These are phyloP conservation scores for Sequoia sempervirens DNA, from an alignment of 75 land plant genomes.

Conservation along the genomic window DNA sequence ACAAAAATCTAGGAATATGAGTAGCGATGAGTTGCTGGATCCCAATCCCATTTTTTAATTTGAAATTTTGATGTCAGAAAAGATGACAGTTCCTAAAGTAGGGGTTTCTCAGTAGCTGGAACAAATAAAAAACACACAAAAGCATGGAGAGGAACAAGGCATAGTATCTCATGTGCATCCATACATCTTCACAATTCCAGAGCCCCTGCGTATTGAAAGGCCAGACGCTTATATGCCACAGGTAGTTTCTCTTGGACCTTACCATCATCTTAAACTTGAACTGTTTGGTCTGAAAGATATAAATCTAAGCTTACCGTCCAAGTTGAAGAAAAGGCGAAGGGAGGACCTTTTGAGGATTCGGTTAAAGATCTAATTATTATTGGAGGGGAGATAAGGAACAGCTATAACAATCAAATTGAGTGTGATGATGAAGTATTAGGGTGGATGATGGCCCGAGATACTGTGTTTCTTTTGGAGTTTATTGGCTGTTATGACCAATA, in stretches of 20 bases:
- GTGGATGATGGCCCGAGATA: neutral
- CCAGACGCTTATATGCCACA: neutral
- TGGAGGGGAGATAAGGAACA: neutral
- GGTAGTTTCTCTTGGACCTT: neutral
- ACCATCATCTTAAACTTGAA: neutral
- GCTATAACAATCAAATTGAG: neutral
- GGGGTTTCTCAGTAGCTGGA: neutral
- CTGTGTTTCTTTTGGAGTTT: neutral
- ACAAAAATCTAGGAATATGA: too few species aligned
- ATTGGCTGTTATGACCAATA: neutral
- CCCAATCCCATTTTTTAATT: neutral
- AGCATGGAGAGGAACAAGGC: neutral
- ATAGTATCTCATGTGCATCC: neutral
- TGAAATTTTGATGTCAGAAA: neutral
- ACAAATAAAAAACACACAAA: neutral
- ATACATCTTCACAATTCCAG: neutral
- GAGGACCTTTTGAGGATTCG: neutral
- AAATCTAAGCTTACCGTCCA: neutral
- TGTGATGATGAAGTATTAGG: neutral
- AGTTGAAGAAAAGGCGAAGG: neutral
- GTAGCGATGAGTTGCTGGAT: too few species aligned
- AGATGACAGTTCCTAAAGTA: neutral
- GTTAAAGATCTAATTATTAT: neutral
- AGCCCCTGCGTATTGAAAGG: neutral
- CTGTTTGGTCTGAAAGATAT: neutral